A percentile compares a stretch with the other conserved stretches of the same genome.
Evolutionary conservation across 2,329 filamentous ascomycete genomes (phyloP).

Genomic region (Akanthomyces lecanii): DNA sequence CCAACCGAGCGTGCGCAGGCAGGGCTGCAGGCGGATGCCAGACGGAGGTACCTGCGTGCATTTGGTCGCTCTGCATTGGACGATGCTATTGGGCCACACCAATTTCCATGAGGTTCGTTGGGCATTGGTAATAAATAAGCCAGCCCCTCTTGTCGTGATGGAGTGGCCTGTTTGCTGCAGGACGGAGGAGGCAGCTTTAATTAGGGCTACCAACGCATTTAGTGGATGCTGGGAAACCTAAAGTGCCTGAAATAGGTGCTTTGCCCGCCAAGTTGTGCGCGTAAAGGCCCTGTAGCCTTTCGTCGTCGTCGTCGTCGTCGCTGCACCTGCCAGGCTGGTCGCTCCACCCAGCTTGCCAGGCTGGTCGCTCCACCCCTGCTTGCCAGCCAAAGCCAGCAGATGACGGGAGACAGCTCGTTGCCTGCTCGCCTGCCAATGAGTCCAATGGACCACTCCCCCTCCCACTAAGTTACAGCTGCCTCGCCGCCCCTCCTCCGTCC

Average conservation of each 20-base stretch:
- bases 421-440: no score
- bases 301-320: no score
- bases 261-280: no score
- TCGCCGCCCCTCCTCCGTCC: background rate
- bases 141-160: background rate
- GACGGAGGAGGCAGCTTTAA: background rate
- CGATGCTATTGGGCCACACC: background rate
- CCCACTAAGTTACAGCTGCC: background rate
- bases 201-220: background rate
- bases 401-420: no score
- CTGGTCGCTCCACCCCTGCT: no score
- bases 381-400: no score
- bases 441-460: background rate
- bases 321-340: no score
- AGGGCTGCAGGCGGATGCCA: background rate
- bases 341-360: no score
- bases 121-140: background rate
- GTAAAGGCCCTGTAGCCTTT: no score
- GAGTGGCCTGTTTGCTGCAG: constrained; percentile 1
- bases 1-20: no score
- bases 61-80: background rate
- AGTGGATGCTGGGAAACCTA: background rate
- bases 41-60: background rate
- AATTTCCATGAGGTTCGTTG: background rate
- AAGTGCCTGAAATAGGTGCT: no score